A percentile compares a stretch with the other conserved stretches of the same genome.
Evolutionary conservation across 1,284 basidiomycete species (phyloP).

Genomic region (Peniophora sp.): DNA sequence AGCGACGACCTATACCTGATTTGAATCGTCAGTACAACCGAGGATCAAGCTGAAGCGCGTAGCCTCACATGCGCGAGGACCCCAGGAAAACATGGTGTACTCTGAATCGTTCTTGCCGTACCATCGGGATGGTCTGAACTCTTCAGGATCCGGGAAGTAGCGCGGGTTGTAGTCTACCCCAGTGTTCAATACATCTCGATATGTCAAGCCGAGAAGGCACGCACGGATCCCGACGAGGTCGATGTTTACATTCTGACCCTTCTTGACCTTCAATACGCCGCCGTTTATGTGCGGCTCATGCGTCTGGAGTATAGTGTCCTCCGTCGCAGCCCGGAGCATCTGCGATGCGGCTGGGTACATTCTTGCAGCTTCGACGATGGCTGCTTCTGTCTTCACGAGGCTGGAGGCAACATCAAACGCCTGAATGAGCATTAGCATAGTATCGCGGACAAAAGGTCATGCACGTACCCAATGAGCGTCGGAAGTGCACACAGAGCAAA

Average conservation of each 20-base stretch:
- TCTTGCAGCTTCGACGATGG: slow-evolving; percentile 37
- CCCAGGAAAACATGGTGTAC: slow-evolving; percentile 34
- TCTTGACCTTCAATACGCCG: slow-evolving; percentile 8
- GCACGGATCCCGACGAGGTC: slow-evolving; percentile 46
- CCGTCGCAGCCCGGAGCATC: slow-evolving; percentile 20
- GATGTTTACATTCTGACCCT: slow-evolving; percentile 26
- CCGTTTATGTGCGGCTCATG: slow-evolving; percentile 13
- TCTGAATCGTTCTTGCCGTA: slow-evolving; percentile 18
- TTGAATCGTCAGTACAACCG: slow-evolving; percentile 16
- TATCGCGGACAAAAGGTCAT: neutral
- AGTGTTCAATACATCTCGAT: neutral
- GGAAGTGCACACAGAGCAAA: slow-evolving; percentile 30
- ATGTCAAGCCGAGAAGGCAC: slow-evolving; percentile 14
- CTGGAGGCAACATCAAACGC: slow-evolving; percentile 32
- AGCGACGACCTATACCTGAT: slow-evolving; percentile 47
- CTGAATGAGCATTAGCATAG: slow-evolving; percentile 19
- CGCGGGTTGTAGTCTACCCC: slow-evolving; percentile 26
- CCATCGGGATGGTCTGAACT: slow-evolving; percentile 33
- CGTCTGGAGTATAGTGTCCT: slow-evolving; percentile 20
- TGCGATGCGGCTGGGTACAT: slow-evolving; percentile 27
- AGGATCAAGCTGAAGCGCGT: neutral
- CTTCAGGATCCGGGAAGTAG: slow-evolving; percentile 30
- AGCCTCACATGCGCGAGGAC: slow-evolving; percentile 27
- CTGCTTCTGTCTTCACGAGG: slow-evolving; percentile 35
- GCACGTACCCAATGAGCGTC: slow-evolving; percentile 28